Conservation (phyloP, 257 asterid genomes). For the Plantago ovata region DNA sequence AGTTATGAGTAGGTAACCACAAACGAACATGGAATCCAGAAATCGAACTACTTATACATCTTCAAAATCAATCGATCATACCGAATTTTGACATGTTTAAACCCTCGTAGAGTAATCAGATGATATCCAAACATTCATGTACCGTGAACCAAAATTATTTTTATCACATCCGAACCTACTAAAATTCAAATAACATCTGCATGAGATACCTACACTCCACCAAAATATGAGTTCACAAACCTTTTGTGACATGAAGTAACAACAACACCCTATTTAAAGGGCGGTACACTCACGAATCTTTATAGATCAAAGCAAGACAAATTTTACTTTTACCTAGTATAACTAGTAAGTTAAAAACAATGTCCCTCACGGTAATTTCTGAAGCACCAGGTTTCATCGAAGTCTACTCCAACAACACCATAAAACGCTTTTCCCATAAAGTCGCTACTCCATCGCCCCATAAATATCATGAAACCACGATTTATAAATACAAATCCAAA, state of each 20-base stretch:
- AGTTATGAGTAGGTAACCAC: no score
- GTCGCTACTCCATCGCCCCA: constrained; percentile 24
- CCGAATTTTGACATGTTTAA: no score
- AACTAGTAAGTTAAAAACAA: not conserved
- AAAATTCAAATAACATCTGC: no score
- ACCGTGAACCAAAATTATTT: no score
- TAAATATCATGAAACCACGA: constrained; percentile 23
- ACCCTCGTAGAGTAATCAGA: no score
- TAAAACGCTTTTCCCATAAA: constrained; percentile 41
- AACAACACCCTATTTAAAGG: not conserved
- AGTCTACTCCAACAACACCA: constrained; percentile 55
- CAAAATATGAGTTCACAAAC: not conserved
- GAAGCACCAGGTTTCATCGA: constrained; percentile 58
- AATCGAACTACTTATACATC: no score
- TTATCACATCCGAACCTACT: no score
- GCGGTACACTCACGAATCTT: not conserved
- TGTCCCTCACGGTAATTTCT: constrained; percentile 40
- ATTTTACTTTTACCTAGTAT: no score
- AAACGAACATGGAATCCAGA: no score
- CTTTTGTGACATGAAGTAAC: not conserved
- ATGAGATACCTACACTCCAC: not conserved
- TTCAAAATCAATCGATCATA: no score
- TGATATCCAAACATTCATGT: no score
- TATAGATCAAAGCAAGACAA: no score
- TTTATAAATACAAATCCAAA: constrained; percentile 41